Base-by-base conservation (phyloP, 257 asterid genomes). In the Avicennia marina region DNA sequence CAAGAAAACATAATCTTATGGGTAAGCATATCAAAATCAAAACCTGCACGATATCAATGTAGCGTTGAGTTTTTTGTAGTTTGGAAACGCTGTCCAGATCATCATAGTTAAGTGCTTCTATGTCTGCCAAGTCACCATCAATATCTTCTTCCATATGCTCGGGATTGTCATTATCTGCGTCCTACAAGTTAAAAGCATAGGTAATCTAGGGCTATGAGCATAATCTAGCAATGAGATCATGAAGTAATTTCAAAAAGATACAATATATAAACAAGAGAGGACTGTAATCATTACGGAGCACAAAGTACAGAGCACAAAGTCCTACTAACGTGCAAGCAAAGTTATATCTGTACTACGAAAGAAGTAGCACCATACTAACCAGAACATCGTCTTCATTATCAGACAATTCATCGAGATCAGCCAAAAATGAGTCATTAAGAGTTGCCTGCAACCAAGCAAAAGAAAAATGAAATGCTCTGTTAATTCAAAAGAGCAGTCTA, bases 391-490 rank as follows among this genome's bases (percentile, higher is more conserved):
- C 96, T 76, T 91, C 98, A 49, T 79, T 81, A 68, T 91, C 98
- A 29, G 98, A 91, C 64, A 91, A 66, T 39, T 91, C 98, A 19
- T 91, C 96, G 31, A 91, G 94, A 80, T 91, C 98, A 24, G 98
- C 98, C 69, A 91, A 76, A 69, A 91, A 91, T 36, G 96, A 85
- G 81, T 91, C 98, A 64, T 83, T 84, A 52, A 91, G 96, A 56
- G 96, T 85, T 58, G 98, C 96, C 98, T 91, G 90, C 65, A 71
- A 70, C n/a, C 43, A 54, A 55, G 16, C 8, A 29, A n/a, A n/a
- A n/a, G n/a, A 29, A 4, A 8, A 29, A 29, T 29, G 34, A 29
- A 29, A 29, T 4, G 7, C 4, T 4, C 7, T 29, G 7, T 11
- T 15, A 40, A 12, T 40, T 15, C 6, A n/a, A 40, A 40, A 12